Evolutionary conservation across 352 stramenopile genomes (phyloP), one percentile per base, ranked within the genome.

Genomic region (Phytophthora ohioensis): DNA sequence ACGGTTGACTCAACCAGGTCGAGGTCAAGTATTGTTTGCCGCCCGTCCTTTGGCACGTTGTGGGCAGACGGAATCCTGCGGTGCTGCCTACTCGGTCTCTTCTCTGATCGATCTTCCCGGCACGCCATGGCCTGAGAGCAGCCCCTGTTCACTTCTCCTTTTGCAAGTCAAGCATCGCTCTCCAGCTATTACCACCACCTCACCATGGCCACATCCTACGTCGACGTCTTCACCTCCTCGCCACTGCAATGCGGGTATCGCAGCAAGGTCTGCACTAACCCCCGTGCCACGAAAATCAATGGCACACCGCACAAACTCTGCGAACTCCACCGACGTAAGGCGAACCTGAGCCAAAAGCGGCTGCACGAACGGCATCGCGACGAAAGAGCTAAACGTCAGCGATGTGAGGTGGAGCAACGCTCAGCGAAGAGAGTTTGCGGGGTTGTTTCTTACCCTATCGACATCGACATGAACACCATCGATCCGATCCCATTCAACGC

Each of bases 261-360:
- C 31, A 84, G 70, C 75, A 84, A 82, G 42, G 42, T 62, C n/a
- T 85, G 75, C 73, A 57, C 21, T 36, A 72, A 68, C 36, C 53
- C 45, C 3, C 78, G 75, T 30, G 75, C 78, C 8, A 58, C 57
- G 30, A 85, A 85, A 41, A 57, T 71, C 12, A 61, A 80, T 64
- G 75, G 75, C 15, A 62, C 42, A 17, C 42, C 82, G 54, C 78
- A 85, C 58, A 69, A 72, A 3, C 55, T 85, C 4, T 85, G 75
- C 66, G 71, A 82, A 41, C 69, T 76, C 56, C 78, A 85, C 47
- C 66, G 78, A 0, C 60, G 49, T 31, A 77, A 75, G 42, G 78
- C 75, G 48, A 85, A 85, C 55, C 45, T 59, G n/a, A 85, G 74
- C 67, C 78, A 84, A 45, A 64, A 73, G 47, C 64, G 64, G 13